phyloP scores from a whole-genome alignment of 768 basidiomycete species.

The Russula sp. region DNA sequence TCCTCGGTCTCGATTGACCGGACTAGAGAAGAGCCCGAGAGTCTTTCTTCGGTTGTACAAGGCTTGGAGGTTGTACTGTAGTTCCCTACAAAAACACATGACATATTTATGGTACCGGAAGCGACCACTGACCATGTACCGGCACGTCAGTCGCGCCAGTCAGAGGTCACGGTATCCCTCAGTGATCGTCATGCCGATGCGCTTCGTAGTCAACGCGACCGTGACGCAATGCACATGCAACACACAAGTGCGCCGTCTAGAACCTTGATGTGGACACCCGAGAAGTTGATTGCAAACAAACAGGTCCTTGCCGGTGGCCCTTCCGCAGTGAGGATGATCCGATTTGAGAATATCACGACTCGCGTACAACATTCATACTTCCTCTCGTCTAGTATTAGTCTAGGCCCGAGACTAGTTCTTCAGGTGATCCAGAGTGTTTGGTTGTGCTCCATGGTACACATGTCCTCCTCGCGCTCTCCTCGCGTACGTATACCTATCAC shows the following conservation, averaged over 20 bases:
- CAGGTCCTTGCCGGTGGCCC: constrained; percentile 38
- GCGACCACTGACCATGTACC: no score
- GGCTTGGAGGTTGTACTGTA: constrained; percentile 22
- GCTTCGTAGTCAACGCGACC: no score
- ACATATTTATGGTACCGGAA: no score
- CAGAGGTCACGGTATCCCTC: no score
- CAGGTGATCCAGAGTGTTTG: no score
- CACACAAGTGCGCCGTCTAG: constrained; percentile 17
- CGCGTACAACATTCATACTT: constrained; percentile 1
- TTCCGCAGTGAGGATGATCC: constrained; percentile 43
- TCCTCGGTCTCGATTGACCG: neutral
- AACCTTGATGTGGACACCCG: constrained; percentile 36
- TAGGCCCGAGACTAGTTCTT: no score
- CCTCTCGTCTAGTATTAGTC: no score
- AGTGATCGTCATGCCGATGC: no score
- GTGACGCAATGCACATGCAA: no score
- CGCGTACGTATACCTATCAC: constrained; percentile 1
- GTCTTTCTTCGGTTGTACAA: no score
- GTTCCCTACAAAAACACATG: no score
- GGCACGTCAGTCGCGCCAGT: no score
- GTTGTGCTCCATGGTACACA: neutral
- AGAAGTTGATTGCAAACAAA: constrained; percentile 35
- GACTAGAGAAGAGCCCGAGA: constrained; percentile 20
- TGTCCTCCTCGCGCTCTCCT: neutral
- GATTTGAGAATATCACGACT: constrained; percentile 44